Conservation (phyloP, 2,329 filamentous ascomycete species). For the Aspergillus eucalypticola region DNA sequence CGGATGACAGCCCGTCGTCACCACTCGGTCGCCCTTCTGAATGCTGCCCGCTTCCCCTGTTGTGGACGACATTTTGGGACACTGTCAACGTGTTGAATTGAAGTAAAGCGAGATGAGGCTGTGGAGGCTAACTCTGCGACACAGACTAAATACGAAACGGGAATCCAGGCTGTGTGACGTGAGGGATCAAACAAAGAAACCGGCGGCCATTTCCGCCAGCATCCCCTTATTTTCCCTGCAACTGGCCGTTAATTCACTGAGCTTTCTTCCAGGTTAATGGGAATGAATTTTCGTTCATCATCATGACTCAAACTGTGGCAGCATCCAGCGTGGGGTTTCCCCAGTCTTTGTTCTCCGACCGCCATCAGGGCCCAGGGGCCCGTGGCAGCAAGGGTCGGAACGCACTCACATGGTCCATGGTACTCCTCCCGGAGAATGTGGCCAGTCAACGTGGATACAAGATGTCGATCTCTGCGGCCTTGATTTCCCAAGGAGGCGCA, state of each 20-base stretch:
- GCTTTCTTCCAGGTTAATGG: not conserved
- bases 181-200: not conserved
- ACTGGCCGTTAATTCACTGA: not conserved
- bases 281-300: not conserved
- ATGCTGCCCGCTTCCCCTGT: not conserved
- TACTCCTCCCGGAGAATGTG: not conserved
- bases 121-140: not conserved
- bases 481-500: not conserved
- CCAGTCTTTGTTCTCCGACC: too few species aligned
- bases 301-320: not conserved
- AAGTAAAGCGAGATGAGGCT: not conserved
- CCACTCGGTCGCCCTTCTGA: constrained; percentile 2
- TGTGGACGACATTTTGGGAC: not conserved
- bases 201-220: not conserved
- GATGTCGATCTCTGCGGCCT: too few species aligned
- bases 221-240: not conserved
- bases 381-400: not conserved
- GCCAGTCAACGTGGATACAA: not conserved
- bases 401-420: not conserved
- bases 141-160: not conserved
- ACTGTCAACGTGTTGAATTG: not conserved
- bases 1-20: not conserved
- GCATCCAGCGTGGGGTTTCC: too few species aligned
- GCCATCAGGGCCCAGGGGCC: not conserved
- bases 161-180: not conserved